phyloP scores from a whole-genome alignment of 2,329 filamentous ascomycete genomes.

The Fusarium miscanthi region DNA sequence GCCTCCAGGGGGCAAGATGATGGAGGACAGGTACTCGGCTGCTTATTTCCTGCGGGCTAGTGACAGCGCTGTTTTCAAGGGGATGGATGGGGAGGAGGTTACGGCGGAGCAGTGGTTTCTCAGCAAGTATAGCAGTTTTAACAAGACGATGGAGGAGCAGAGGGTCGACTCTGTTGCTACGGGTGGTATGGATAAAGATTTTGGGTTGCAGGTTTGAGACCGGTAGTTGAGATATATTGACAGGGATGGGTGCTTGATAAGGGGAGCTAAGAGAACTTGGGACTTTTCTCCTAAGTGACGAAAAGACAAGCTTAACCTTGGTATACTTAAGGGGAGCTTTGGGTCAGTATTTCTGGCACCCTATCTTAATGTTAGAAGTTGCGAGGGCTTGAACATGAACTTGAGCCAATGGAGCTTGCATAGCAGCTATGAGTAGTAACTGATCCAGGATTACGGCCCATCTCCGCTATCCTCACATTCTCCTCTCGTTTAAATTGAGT shows the following conservation, averaged over 20 bases:
- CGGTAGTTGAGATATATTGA: rapidly evolving
- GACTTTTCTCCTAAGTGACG: too few relatives aligned
- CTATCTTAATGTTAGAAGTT: too few relatives aligned
- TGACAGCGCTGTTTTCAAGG: not conserved
- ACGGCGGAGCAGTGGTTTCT: not conserved
- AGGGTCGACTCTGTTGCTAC: not conserved
- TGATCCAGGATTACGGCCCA: rapidly evolving
- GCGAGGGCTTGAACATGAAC: not conserved
- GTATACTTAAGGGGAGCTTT: too few relatives aligned
- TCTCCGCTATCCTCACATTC: rapidly evolving
- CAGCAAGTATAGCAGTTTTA: not conserved
- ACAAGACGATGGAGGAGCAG: not conserved
- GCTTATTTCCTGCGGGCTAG: not conserved
- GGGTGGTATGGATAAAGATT: not conserved
- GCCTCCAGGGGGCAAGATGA: not conserved
- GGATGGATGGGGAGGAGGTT: not conserved
- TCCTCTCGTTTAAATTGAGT: rapidly evolving
- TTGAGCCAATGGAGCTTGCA: too few relatives aligned
- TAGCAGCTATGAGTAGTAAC: rapidly evolving
- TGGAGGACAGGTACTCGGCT: not conserved
- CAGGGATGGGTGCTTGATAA: too few relatives aligned
- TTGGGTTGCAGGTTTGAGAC: not conserved
- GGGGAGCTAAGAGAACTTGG: too few relatives aligned
- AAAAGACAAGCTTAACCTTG: too few relatives aligned
- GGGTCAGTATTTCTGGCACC: too few relatives aligned